These are phyloP conservation scores for Speleostelium caveatum DNA, from an alignment of 78 protist species.

Conservation along the genomic window DNA sequence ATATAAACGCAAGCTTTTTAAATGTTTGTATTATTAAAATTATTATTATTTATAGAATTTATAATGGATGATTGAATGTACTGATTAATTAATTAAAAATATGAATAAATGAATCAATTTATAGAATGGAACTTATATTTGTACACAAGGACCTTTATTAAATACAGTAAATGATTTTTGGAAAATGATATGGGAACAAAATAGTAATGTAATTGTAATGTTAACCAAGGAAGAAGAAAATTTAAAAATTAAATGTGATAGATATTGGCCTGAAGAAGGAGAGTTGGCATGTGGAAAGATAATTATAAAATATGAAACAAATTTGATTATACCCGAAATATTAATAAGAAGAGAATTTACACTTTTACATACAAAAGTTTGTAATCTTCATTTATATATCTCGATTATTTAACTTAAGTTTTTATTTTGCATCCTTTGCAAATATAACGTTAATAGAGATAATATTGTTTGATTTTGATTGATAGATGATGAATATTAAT, in stretches of 20 bases:
- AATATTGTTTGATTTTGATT: neutral
- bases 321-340: slow-evolving; percentile 26
- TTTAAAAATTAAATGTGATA: slow-evolving; percentile 68
- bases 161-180: slow-evolving; percentile 85
- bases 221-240: slow-evolving; percentile 70
- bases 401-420: neutral
- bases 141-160: slow-evolving; percentile 87
- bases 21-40: no score
- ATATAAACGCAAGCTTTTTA: slow-evolving; percentile 74
- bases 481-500: no score
- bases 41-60: no score
- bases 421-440: neutral
- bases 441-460: neutral
- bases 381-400: neutral
- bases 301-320: slow-evolving; percentile 24
- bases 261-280: slow-evolving; percentile 71
- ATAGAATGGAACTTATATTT: slow-evolving; percentile 56
- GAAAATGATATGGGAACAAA: slow-evolving; percentile 86
- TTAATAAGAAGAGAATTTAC: slow-evolving; percentile 56
- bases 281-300: slow-evolving; percentile 11
- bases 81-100: neutral
- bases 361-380: slow-evolving; percentile 39
- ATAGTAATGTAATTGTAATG: slow-evolving; percentile 82
- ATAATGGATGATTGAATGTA: no score
- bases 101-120: neutral